phyloP scores from a whole-genome alignment of 306 rosid genomes.

The Sesbania bispinosa region DNA sequence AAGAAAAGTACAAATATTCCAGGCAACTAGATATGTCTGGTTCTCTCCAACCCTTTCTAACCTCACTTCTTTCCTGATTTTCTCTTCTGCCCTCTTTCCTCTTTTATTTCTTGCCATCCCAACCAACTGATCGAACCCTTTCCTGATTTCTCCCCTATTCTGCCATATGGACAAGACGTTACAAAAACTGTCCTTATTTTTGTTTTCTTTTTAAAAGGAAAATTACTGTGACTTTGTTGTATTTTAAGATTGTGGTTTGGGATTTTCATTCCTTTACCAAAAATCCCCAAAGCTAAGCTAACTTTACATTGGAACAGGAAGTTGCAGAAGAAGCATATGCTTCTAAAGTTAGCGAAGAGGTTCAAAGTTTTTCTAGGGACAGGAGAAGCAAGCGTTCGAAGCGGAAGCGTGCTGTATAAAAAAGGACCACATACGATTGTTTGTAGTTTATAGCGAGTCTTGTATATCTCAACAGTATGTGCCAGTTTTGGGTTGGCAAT shows the following conservation, averaged over 20 bases:
- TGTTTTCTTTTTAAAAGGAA: background rate
- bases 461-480: constrained; percentile 57
- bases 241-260: background rate
- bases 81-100: background rate
- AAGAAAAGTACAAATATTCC: background rate
- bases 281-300: constrained; percentile 26
- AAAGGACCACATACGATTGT: constrained; percentile 34
- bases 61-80: background rate
- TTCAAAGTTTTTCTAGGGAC: constrained; percentile 55
- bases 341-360: constrained; percentile 50
- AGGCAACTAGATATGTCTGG: background rate
- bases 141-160: background rate
- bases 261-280: background rate
- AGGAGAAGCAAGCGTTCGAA: constrained; percentile 97
- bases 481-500: constrained; percentile 55
- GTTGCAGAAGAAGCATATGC: constrained; percentile 60
- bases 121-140: background rate
- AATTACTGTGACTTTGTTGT: background rate
- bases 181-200: background rate
- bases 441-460: constrained; percentile 66
- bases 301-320: constrained; percentile 54
- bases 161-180: background rate
- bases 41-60: background rate
- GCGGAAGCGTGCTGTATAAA: constrained; percentile 76
- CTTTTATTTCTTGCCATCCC: background rate